phyloP scores from a whole-genome alignment of 164 flowering plant genomes.

The Houttuynia cordata region DNA sequence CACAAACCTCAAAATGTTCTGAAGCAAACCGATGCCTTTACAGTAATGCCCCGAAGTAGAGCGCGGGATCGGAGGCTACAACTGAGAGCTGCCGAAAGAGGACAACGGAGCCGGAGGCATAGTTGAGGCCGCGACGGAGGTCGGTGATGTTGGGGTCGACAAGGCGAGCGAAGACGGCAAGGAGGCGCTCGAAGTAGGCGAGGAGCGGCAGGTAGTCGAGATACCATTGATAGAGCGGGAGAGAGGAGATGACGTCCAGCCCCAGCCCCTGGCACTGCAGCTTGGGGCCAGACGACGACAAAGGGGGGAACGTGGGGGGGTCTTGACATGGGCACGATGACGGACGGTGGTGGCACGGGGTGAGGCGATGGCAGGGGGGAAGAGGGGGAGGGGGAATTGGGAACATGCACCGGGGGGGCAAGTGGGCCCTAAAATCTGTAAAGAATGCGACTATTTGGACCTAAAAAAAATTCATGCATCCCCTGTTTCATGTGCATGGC shows the following conservation, averaged over 20 bases:
- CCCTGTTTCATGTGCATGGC: too few relatives aligned
- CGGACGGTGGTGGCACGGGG: too few relatives aligned
- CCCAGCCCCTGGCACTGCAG: conserved; percentile 91
- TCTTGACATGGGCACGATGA: conserved; percentile 78
- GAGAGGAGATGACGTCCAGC: conserved; percentile 79
- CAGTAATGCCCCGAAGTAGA: conserved; percentile 68
- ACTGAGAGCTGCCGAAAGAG: conserved; percentile 63
- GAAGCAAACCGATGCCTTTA: conserved; percentile 32
- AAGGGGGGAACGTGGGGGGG: too few relatives aligned
- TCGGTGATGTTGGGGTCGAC: too few relatives aligned
- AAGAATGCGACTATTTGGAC: too few relatives aligned
- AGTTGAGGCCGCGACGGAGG: too few relatives aligned
- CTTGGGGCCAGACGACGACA: conserved; percentile 70
- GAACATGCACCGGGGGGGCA: too few relatives aligned
- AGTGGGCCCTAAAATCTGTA: too few relatives aligned
- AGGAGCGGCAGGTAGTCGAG: conserved; percentile 89
- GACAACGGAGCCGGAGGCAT: too few relatives aligned
- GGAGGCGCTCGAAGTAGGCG: conserved; percentile 69
- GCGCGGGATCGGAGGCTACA: conserved; percentile 37
- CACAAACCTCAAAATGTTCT: conserved; percentile 43
- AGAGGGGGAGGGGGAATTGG: too few relatives aligned
- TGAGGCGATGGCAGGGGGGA: too few relatives aligned
- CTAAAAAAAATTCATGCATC: too few relatives aligned
- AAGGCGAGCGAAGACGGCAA: conserved; percentile 61
- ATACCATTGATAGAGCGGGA: conserved; percentile 73